These are phyloP conservation scores for Penicillium sp. DNA, from an alignment of 2,329 filamentous ascomycete species.

Conservation along the genomic window DNA sequence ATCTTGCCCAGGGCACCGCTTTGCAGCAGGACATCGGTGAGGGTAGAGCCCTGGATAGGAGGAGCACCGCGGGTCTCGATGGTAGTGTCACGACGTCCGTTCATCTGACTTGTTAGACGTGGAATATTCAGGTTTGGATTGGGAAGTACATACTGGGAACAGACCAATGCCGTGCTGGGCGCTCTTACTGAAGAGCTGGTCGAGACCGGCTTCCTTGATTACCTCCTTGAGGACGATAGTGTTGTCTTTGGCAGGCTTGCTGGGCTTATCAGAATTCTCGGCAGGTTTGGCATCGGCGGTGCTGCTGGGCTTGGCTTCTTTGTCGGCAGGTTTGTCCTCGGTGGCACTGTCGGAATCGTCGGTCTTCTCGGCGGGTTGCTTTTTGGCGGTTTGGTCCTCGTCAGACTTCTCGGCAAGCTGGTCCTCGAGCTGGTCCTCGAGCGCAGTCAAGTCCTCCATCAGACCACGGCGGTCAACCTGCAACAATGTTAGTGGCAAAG, in stretches of 20 bases:
- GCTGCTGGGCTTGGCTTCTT: background rate
- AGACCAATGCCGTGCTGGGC: slow-evolving; percentile 24
- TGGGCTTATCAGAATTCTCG: background rate
- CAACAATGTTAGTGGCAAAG: background rate
- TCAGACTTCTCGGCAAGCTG: too few relatives aligned
- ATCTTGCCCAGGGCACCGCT: slow-evolving; percentile 20
- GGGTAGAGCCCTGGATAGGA: slow-evolving; percentile 20
- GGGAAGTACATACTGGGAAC: slow-evolving; percentile 14
- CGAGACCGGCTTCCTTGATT: slow-evolving; percentile 15
- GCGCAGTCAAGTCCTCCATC: background rate
- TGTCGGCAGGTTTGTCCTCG: too few relatives aligned
- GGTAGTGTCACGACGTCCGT: slow-evolving; percentile 15
- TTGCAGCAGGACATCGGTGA: slow-evolving; percentile 16
- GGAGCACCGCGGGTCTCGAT: slow-evolving; percentile 11
- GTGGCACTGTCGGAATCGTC: too few relatives aligned
- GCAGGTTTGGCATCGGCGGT: background rate
- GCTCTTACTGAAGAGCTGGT: slow-evolving; percentile 11
- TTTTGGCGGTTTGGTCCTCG: too few relatives aligned
- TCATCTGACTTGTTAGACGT: slow-evolving; percentile 11
- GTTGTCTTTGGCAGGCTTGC: slow-evolving; percentile 1
- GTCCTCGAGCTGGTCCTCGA: too few relatives aligned
- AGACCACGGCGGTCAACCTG: background rate
- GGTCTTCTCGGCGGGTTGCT: too few relatives aligned
- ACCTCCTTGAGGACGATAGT: slow-evolving; percentile 10
- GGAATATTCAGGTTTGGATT: background rate